Conservation (phyloP, 805 yeast genomes). For the Candida berthetii region DNA sequence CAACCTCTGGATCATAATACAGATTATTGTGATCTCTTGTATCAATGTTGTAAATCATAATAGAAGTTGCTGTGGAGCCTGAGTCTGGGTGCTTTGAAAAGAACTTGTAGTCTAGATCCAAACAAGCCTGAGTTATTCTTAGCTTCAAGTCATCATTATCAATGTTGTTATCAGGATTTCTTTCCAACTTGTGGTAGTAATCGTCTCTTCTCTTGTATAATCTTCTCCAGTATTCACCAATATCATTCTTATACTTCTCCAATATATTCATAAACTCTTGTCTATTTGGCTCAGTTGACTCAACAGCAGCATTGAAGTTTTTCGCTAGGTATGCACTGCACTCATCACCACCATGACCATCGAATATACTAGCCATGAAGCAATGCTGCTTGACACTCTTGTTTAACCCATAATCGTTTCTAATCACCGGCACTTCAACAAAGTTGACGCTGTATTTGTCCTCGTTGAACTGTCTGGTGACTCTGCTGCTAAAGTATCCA, state of each 20-base stretch:
- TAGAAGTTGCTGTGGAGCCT: constrained; percentile 75
- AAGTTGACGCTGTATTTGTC: constrained; percentile 71
- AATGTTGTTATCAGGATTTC: constrained; percentile 11
- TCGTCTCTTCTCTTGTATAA: constrained; percentile 45
- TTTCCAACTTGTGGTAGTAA: constrained; percentile 26
- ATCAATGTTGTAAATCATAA: constrained; percentile 42
- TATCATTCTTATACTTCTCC: constrained; percentile 45
- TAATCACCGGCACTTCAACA: constrained; percentile 35
- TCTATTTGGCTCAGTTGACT: constrained; percentile 25
- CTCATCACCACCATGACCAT: constrained; percentile 90
- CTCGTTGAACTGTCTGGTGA: constrained; percentile 74
- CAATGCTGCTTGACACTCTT: constrained; percentile 23
- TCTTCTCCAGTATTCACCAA: constrained; percentile 83
- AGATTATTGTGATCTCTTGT: constrained; percentile 21
- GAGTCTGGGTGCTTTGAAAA: constrained; percentile 22
- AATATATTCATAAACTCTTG: constrained; percentile 38
- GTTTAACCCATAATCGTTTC: constrained; percentile 18
- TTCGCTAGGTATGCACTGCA: constrained; percentile 58
- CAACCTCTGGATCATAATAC: constrained; percentile 52
- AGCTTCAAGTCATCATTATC: constrained; percentile 49
- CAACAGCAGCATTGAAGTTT: constrained; percentile 50
- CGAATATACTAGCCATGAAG: constrained; percentile 74
- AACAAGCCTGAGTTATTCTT: constrained; percentile 57
- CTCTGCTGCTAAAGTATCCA: constrained; percentile 76
- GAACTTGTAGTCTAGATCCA: constrained; percentile 61